These are phyloP conservation scores for Graphiopsis chlorocephala DNA, from an alignment of 2,329 filamentous ascomycete species.

Conservation along the genomic window DNA sequence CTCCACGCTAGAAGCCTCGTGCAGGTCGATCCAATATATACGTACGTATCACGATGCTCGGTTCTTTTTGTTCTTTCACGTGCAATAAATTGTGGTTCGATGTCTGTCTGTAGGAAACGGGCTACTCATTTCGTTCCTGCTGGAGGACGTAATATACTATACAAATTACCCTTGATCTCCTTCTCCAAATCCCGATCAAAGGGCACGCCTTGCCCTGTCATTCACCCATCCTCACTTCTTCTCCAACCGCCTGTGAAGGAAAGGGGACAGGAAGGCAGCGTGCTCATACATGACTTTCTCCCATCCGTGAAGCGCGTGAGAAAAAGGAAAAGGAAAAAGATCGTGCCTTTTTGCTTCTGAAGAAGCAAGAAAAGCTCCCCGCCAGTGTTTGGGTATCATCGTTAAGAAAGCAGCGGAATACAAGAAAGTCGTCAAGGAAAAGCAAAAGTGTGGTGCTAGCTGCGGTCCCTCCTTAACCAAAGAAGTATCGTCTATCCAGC, in stretches of 20 bases:
- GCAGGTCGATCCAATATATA: constrained; percentile 3
- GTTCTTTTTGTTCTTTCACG: not conserved
- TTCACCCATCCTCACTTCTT: not conserved
- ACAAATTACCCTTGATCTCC: not conserved
- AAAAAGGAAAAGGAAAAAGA: not conserved
- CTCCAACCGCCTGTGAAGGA: not conserved
- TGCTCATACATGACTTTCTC: not conserved
- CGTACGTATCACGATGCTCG: not conserved
- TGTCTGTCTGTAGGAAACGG: not conserved
- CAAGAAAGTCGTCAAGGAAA: not conserved
- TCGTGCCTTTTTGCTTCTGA: not conserved
- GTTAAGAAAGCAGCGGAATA: constrained; percentile 8
- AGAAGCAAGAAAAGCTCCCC: constrained; percentile 5
- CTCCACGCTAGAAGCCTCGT: constrained; percentile 1
- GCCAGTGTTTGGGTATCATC: constrained; percentile 14
- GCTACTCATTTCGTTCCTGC: not conserved
- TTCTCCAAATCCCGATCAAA: not conserved
- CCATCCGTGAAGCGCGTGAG: not conserved
- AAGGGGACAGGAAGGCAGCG: not conserved
- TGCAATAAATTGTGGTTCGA: not conserved
- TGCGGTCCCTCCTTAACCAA: not conserved
- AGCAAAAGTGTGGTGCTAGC: not conserved
- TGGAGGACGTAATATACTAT: not conserved
- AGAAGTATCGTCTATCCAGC: not conserved
- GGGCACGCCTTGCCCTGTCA: not conserved